These are phyloP conservation scores for Rubia yunnanensis DNA, from an alignment of 257 asterid genomes.

Conservation along the genomic window DNA sequence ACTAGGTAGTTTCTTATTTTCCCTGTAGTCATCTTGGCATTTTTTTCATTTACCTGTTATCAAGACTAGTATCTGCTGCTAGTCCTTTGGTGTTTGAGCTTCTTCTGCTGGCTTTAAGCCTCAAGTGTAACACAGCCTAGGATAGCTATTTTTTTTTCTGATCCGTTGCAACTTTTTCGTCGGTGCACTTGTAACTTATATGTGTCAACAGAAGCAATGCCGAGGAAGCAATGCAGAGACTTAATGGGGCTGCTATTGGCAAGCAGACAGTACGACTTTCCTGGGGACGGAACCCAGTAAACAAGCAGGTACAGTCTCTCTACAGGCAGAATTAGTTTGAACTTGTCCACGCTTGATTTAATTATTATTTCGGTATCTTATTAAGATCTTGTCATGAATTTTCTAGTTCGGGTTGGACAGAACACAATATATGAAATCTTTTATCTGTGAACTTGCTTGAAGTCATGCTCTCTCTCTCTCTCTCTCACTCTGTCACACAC, in stretches of 20 bases:
- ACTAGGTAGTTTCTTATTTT: constrained; percentile 39
- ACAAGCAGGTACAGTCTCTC: constrained; percentile 45
- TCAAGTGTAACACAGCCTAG: background rate
- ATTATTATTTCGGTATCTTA: too few relatives aligned
- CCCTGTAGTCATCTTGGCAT: background rate
- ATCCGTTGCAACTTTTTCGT: background rate
- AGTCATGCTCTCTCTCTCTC: too few relatives aligned
- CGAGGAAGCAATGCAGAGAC: constrained; percentile 69
- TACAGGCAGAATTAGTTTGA: background rate
- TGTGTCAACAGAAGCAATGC: constrained; percentile 50
- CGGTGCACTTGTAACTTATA: background rate
- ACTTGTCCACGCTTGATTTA: background rate
- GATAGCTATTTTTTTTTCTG: background rate
- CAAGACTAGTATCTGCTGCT: background rate
- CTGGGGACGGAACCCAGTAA: constrained; percentile 78
- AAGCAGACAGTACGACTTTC: constrained; percentile 77
- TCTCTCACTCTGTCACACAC: too few relatives aligned
- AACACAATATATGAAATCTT: background rate
- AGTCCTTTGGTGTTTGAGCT: background rate
- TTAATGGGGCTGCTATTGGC: constrained; percentile 65
- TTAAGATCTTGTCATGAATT: background rate
- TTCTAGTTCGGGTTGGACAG: background rate
- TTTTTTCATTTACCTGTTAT: background rate
- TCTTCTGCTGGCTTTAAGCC: background rate
- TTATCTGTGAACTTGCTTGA: too few relatives aligned